phyloP scores from a whole-genome alignment of 2,329 filamentous ascomycete genomes.

The Whalleya microplaca region DNA sequence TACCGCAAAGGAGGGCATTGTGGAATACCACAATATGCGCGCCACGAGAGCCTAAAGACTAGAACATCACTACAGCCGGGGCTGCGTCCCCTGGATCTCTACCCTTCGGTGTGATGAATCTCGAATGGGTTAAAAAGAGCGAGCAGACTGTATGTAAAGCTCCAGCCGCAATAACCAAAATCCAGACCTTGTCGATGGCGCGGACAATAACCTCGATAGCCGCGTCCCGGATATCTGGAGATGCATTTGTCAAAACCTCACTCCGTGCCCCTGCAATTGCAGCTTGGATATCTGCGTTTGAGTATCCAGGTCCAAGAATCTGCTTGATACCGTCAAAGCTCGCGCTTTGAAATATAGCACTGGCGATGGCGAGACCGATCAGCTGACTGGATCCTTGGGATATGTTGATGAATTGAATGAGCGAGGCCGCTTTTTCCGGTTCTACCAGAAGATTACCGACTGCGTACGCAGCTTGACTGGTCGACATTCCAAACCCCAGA shows the following conservation, averaged over 20 bases:
- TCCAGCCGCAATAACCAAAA: conserved; percentile 10
- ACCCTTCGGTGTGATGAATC: conserved; percentile 4
- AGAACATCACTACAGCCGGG: too few relatives aligned
- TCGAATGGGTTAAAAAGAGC: conserved; percentile 7
- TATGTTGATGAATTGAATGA: conserved; percentile 26
- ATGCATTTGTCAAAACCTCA: conserved; percentile 11
- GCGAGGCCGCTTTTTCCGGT: conserved; percentile 4
- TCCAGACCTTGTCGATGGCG: conserved; percentile 17
- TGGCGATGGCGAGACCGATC: conserved; percentile 19
- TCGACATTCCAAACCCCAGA: conserved; percentile 15
- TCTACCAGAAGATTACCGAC: conserved; percentile 10
- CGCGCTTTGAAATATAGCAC: conserved; percentile 20
- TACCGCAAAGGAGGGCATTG: too few relatives aligned
- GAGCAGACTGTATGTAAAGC: conserved; percentile 13
- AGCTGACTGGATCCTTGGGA: conserved; percentile 17
- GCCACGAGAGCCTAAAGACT: too few relatives aligned
- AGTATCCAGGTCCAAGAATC: conserved; percentile 9
- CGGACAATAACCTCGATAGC: conserved; percentile 12
- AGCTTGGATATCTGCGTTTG: conserved; percentile 15
- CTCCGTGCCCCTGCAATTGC: conserved; percentile 23
- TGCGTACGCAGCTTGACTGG: conserved; percentile 16
- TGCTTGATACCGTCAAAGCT: conserved; percentile 10
- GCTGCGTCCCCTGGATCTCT: too few relatives aligned
- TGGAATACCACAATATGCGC: too few relatives aligned
- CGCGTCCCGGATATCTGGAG: conserved; percentile 10